These are phyloP conservation scores for Neckera pumila DNA, from an alignment of 225 moss, liverwort and hornwort genomes.

Conservation along the genomic window DNA sequence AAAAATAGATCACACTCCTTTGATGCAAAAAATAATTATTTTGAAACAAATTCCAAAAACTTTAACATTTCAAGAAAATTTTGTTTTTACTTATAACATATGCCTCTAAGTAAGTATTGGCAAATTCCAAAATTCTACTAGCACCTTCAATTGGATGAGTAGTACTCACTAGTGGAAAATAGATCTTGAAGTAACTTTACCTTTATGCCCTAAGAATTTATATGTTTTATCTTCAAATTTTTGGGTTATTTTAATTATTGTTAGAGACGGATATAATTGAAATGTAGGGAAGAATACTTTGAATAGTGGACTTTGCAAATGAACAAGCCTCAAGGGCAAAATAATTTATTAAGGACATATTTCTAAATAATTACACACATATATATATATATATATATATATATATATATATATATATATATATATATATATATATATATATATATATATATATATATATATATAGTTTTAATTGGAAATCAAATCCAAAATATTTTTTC, in stretches of 20 bases:
- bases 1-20: too few relatives aligned
- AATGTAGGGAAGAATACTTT: neutral
- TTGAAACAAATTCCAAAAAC: too few relatives aligned
- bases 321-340: fast-evolving
- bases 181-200: too few relatives aligned
- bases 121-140: too few relatives aligned
- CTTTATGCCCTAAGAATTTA: too few relatives aligned
- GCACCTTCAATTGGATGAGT: too few relatives aligned
- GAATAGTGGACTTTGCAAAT: neutral
- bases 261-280: neutral
- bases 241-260: neutral
- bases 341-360: neutral
- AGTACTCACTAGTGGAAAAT: too few relatives aligned
- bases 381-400: fast-evolving
- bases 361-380: neutral
- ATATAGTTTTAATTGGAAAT: neutral
- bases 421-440: neutral
- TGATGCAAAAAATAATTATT: too few relatives aligned
- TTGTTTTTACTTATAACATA: neutral
- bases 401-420: neutral
- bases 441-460: fast-evolving
- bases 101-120: too few relatives aligned
- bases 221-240: neutral
- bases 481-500: neutral
- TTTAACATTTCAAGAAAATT: too few relatives aligned